phyloP scores from a whole-genome alignment of 2,329 filamentous ascomycete genomes.

The Truncatella angustata region DNA sequence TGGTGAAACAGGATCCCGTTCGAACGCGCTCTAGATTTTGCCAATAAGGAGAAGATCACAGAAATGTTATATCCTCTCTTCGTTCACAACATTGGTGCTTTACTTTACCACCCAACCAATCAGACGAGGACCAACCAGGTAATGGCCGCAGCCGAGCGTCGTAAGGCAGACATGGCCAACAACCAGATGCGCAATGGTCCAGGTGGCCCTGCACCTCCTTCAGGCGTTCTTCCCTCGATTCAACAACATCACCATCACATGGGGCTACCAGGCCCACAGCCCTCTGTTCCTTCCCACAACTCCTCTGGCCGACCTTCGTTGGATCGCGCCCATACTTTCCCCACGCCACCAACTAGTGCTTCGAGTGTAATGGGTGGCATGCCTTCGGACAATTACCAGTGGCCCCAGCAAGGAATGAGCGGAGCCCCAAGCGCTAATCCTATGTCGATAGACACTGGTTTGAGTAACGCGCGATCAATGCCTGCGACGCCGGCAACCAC shows the following conservation, averaged over 20 bases:
- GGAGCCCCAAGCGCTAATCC: constrained; percentile 64
- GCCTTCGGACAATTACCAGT: constrained; percentile 77
- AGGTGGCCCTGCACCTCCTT: constrained; percentile 45
- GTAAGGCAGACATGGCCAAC: constrained; percentile 64
- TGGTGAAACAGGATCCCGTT: constrained; percentile 78
- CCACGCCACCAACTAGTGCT: constrained; percentile 90
- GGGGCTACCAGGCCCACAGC: constrained; percentile 54
- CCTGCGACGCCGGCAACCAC: constrained; percentile 89
- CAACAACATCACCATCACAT: constrained; percentile 65
- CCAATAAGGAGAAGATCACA: constrained; percentile 99
- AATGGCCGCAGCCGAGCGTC: constrained; percentile 79
- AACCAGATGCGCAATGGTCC: constrained; percentile 61
- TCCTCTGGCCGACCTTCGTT: constrained; percentile 71
- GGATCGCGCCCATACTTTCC: constrained; percentile 88
- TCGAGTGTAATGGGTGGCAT: constrained; percentile 78
- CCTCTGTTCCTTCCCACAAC: constrained; percentile 63
- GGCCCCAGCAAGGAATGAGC: constrained; percentile 64
- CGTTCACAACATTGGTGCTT: constrained; percentile 91
- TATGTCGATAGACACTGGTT: constrained; percentile 76
- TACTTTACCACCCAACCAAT: constrained; percentile 92
- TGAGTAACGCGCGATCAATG: constrained; percentile 80
- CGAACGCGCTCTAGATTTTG: constrained; percentile 94
- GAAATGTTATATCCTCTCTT: constrained; percentile 93
- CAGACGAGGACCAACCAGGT: constrained; percentile 79
- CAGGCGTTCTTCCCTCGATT: constrained; percentile 59